phyloP scores from a whole-genome alignment of 768 basidiomycete species.

The Hydnomerulius pinastri region DNA sequence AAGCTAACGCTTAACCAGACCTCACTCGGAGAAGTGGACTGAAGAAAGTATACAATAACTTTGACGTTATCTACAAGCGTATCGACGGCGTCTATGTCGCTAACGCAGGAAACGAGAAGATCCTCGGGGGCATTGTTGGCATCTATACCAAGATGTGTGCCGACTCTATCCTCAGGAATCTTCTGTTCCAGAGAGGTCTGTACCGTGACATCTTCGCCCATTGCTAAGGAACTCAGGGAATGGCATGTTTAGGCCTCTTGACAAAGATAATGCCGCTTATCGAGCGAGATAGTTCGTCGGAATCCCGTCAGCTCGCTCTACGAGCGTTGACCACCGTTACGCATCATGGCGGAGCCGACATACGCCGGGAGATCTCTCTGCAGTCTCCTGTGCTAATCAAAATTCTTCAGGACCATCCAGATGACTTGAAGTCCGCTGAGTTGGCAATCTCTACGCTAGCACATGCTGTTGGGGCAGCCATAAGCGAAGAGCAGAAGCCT shows the following conservation, averaged over 20 bases:
- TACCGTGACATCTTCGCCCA: neutral
- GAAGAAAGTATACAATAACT: conserved; percentile 62
- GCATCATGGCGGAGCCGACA: conserved; percentile 56
- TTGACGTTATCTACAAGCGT: conserved; percentile 50
- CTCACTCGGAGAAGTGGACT: conserved; percentile 56
- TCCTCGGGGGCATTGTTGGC: conserved; percentile 58
- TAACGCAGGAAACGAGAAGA: conserved; percentile 44
- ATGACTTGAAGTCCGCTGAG: conserved; percentile 52
- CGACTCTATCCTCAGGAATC: conserved; percentile 60
- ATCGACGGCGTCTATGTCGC: conserved; percentile 52
- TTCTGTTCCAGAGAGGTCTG: conserved; percentile 57
- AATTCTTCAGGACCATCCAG: conserved; percentile 49
- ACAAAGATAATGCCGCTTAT: conserved; percentile 58
- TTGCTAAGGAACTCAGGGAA: neutral
- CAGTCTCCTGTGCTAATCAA: conserved; percentile 43
- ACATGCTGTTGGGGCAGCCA: conserved; percentile 49
- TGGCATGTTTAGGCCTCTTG: conserved; percentile 46
- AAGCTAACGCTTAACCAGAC: conserved; percentile 39
- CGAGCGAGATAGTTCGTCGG: conserved; percentile 41
- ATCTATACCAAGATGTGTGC: conserved; percentile 66
- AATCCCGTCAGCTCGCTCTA: conserved; percentile 56
- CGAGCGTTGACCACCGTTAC: conserved; percentile 59
- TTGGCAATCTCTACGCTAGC: conserved; percentile 52
- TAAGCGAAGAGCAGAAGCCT: conserved; percentile 40
- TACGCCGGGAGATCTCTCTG: conserved; percentile 52